A percentile compares a stretch with the other conserved stretches of the same genome.
Evolutionary conservation across 2,329 filamentous ascomycete genomes (phyloP).

Genomic region (Epichloe uncinata): DNA sequence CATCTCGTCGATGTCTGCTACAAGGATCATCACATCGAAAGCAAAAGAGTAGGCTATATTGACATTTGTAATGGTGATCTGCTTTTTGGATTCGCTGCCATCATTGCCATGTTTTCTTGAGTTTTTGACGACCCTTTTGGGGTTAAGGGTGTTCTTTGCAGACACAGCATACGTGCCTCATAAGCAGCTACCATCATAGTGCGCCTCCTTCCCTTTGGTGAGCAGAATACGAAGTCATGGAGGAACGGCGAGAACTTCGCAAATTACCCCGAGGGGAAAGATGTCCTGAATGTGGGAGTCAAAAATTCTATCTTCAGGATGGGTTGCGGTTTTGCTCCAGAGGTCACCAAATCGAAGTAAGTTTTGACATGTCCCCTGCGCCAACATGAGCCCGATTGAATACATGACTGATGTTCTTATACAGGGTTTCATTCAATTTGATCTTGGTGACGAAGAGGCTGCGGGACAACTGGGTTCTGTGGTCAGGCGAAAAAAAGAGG

Average conservation of each 20-base stretch:
- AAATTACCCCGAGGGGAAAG: slow-evolving; percentile 39
- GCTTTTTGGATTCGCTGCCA: too few species aligned
- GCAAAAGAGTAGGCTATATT: too few species aligned
- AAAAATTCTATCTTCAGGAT: slow-evolving; percentile 59
- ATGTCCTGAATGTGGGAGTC: slow-evolving; percentile 55
- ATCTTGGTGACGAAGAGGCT: slow-evolving; percentile 55
- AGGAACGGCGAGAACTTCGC: slow-evolving; percentile 29
- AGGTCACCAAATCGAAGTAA: slow-evolving; percentile 66
- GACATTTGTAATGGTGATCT: too few species aligned
- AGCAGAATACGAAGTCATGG: slow-evolving; percentile 18
- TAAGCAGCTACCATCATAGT: neutral
- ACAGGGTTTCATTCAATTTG: slow-evolving; percentile 42
- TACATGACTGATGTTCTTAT: neutral
- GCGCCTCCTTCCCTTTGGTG: neutral
- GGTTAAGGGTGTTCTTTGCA: neutral
- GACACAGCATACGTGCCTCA: neutral
- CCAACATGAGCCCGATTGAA: neutral
- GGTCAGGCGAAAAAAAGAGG: slow-evolving; percentile 43
- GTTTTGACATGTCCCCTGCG: slow-evolving; percentile 1
- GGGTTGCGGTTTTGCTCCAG: slow-evolving; percentile 68
- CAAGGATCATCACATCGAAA: too few species aligned
- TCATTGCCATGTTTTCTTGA: neutral
- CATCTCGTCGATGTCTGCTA: too few species aligned
- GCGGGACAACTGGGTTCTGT: slow-evolving; percentile 47
- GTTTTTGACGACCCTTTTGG: neutral